Conservation (phyloP, 805 yeast species). For the Starmera dryadoides region DNA sequence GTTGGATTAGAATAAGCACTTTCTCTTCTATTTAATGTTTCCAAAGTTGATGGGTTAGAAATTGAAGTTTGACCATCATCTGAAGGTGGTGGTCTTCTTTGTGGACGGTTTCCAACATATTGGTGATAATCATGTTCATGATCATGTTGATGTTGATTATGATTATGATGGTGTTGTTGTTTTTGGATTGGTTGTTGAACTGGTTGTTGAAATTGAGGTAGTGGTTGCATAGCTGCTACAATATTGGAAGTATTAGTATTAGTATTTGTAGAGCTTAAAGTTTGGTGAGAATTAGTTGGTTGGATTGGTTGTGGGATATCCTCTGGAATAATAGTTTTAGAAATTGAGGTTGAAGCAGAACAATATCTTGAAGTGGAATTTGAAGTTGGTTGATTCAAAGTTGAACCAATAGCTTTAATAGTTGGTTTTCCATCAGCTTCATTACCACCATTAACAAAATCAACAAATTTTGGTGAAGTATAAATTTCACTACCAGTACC, state of each 20-base stretch:
- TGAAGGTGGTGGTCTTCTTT: slow-evolving; percentile 23
- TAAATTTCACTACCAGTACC: slow-evolving; percentile 62
- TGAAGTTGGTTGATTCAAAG: slow-evolving; percentile 12
- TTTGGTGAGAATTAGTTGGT: background rate
- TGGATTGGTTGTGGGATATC: background rate
- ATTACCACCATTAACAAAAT: slow-evolving; percentile 40
- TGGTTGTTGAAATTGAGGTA: too few relatives aligned
- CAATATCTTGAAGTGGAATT: slow-evolving; percentile 10
- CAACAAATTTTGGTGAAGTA: slow-evolving; percentile 56
- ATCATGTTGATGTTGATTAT: background rate
- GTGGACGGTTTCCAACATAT: slow-evolving; percentile 1
- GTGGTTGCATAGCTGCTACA: too few relatives aligned
- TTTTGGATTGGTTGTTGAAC: background rate
- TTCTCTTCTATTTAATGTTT: slow-evolving; percentile 12
- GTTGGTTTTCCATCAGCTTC: slow-evolving; percentile 21
- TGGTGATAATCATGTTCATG: slow-evolving; percentile 5
- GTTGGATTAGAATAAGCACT: slow-evolving; percentile 22
- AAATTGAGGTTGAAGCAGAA: background rate
- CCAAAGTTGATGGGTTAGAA: slow-evolving; percentile 19
- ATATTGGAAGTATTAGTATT: background rate
- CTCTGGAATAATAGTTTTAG: background rate
- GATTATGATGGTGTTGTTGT: background rate
- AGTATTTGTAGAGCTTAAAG: background rate
- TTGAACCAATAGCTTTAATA: slow-evolving; percentile 22
- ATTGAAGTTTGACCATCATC: slow-evolving; percentile 22